Base-by-base conservation (phyloP, 169 alveolate species). In the Eimeria brunetti region DNA sequence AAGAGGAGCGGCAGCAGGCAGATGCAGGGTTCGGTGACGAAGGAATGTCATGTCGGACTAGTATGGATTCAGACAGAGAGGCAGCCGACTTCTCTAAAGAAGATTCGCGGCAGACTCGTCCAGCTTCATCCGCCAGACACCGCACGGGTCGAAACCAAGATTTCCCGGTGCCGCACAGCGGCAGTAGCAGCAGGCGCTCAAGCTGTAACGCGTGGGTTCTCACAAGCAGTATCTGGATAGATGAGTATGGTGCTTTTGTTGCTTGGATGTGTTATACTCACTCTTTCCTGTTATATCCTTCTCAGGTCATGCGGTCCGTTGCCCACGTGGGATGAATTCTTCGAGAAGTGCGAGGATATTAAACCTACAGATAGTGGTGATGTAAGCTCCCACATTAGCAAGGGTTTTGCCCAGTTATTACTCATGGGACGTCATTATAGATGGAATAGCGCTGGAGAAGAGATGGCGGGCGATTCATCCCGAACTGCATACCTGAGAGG, bases 311-410 rank as follows among this genome's bases (percentile, higher is more conserved):
- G 93, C 46, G 93, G 93, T 12, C 94, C 94, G 44, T 16, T 88
- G 86, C 94, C 94, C 46, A 69, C 94, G 30, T 88, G 94, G 94
- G 94, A 88, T 24, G 88, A 88, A 51, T 88, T 69, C 71, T 88
- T 67, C 53, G 88, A 88, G 73, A 69, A 30, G 49, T 71, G 94
- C 86, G 88, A 71, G 60, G 86, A 88, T 33, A 33, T 88, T 36
- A 71, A 56, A n/a, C 93, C 93, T 24, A 27, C 71, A 30, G 86
- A 88, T 22, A 33, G 60, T 76, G 69, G 60, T 11, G 94, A 88
- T 86, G 94, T 88, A 88, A 88, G 94, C 71, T 3, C 20, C 9
- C 46, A 16, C n/a, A 80, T 53, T 20, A 53, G n/a, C 53, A n/a
- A 33, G 44, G 1, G 12, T 69, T 7, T 24, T 33, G 8, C 22